Evolutionary conservation across 2,329 filamentous ascomycete species (phyloP).

Genomic region (Colletotrichum sp.): DNA sequence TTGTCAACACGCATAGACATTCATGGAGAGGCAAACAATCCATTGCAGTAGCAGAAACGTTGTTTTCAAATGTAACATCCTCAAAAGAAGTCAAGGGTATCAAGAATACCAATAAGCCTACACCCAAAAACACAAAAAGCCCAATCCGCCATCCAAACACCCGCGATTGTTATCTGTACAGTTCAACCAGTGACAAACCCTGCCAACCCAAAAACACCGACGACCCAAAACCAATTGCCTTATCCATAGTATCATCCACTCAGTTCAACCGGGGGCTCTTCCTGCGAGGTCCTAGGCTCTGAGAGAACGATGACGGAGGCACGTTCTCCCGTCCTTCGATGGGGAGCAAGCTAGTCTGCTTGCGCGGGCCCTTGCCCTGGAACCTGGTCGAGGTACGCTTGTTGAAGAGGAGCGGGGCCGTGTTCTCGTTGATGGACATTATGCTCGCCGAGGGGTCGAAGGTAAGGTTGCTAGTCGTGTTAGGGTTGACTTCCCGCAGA

Average conservation of each 20-base stretch:
- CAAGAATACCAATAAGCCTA: slow-evolving; percentile 21
- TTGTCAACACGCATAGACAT: accelerated
- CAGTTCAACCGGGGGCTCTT: slow-evolving; percentile 59
- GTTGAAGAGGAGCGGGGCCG: slow-evolving; percentile 45
- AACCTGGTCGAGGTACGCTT: slow-evolving; percentile 47
- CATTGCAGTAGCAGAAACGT: neutral
- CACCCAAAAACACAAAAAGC: neutral
- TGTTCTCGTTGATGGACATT: slow-evolving; percentile 45
- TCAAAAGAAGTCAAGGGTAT: slow-evolving; percentile 16
- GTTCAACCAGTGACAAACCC: neutral
- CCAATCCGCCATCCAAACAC: neutral
- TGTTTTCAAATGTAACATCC: neutral
- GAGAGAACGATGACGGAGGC: slow-evolving; percentile 47
- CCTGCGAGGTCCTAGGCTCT: slow-evolving; percentile 50
- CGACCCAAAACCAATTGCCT: neutral
- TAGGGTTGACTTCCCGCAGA: slow-evolving; percentile 60
- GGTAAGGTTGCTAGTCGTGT: slow-evolving; percentile 41
- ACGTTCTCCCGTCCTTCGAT: slow-evolving; percentile 58
- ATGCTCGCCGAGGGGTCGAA: slow-evolving; percentile 50
- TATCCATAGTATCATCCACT: neutral
- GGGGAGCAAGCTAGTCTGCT: slow-evolving; percentile 33
- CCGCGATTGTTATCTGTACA: neutral
- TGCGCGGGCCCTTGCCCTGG: slow-evolving; percentile 35
- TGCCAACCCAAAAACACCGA: neutral
- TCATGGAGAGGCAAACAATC: neutral